Evolutionary conservation across 2,329 filamentous ascomycete genomes (phyloP), one percentile per base, ranked within the genome.

Genomic region (Pleoardoris graminearum): DNA sequence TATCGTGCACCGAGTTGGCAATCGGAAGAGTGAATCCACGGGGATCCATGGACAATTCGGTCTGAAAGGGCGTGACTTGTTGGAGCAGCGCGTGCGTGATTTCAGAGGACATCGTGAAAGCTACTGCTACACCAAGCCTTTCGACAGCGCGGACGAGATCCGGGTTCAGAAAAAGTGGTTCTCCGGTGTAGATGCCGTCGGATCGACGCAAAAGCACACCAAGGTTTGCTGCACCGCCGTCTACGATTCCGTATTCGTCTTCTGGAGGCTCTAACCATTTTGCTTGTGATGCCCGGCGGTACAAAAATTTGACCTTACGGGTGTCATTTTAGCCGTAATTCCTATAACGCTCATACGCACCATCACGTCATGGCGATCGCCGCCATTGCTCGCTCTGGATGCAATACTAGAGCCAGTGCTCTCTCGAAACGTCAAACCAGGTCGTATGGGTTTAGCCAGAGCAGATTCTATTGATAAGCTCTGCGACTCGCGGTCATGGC

Each of bases 161-260:
- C 14, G 68, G 69, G 38, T 74, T 69, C 12, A 78, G 49, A 16
- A 70, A 66, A 27, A 76, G 67, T 1, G 78, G 78, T 29, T 76
- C 72, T 19, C 74, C 72, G 1, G 90, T 85, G 73, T 91, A 91
- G 54, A 85, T 80, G 14, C 85, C 86, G 58, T 82, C 82, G 14
- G 79, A 70, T 64, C 89, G 90, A 57, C 87, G 82, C 36, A 92
- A 74, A 10, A 92, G 74, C 21, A 90, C 87, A 57, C 89, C 89
- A 10, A 66, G 58, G 36, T 61, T 65, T 17, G 55, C 49, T 7
- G 47, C 50, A 38, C 57, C 58, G 16, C 54, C 51, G 36, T 67
- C 63, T 16, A 66, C 58, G 16, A 64, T 35, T 11, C 65, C 63
- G 32, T 59, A 66, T 35, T 68, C 63, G 54, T 66, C 63, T 48